These are phyloP conservation scores for Tulasnella sp. DNA, from an alignment of 768 basidiomycete genomes.

Conservation along the genomic window DNA sequence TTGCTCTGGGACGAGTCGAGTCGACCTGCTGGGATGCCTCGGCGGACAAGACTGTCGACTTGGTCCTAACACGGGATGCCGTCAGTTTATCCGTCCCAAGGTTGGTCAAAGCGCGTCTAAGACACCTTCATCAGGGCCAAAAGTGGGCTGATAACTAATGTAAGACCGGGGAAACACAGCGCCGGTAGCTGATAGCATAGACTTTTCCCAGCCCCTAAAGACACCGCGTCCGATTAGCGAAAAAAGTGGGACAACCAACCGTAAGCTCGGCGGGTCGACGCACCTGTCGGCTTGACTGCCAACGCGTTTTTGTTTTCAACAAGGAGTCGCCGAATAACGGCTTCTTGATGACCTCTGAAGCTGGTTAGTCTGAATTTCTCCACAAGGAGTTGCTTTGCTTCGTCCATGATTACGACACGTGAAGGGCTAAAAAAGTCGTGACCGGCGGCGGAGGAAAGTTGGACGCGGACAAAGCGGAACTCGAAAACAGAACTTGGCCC, in stretches of 20 bases:
- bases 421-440: background rate
- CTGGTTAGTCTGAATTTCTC: constrained; percentile 33
- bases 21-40: constrained; percentile 35
- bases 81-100: background rate
- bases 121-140: constrained; percentile 26
- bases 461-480: background rate
- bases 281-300: constrained; percentile 39
- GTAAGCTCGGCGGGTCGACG: constrained; percentile 15
- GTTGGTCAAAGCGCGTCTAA: background rate
- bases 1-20: constrained; percentile 36
- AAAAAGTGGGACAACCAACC: background rate
- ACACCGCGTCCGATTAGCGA: constrained; percentile 14
- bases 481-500: background rate
- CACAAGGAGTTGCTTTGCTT: constrained; percentile 30
- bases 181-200: constrained; percentile 38
- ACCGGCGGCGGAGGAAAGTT: background rate
- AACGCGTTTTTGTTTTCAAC: constrained; percentile 38
- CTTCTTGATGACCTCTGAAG: constrained; percentile 37
- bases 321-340: constrained; percentile 35
- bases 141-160: constrained; percentile 35
- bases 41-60: constrained; percentile 32
- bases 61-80: constrained; percentile 28
- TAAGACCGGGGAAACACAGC: constrained; percentile 34
- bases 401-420: constrained; percentile 30
- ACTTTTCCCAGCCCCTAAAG: constrained; percentile 33